These are phyloP conservation scores for Rhizopus delemar DNA, from an alignment of 371 early-diverging fungal genomes.

Conservation along the genomic window DNA sequence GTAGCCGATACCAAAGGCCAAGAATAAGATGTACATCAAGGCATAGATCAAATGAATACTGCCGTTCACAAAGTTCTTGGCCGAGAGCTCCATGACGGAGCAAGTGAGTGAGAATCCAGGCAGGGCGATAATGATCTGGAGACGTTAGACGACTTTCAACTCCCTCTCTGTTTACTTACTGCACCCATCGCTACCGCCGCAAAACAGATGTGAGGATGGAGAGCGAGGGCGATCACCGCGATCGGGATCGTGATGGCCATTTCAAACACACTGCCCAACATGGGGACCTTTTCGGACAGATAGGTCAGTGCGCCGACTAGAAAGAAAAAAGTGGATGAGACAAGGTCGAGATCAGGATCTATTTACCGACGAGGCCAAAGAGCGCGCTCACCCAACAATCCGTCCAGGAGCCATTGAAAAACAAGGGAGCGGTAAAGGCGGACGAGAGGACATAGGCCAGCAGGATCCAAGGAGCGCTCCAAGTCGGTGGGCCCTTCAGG, in stretches of 20 bases:
- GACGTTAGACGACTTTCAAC: background rate
- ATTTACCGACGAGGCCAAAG: conserved; percentile 53
- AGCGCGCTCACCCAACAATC: conserved; percentile 61
- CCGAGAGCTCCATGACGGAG: conserved; percentile 77
- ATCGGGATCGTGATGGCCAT: conserved; percentile 61
- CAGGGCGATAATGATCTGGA: conserved; percentile 59
- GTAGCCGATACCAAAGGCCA: conserved; percentile 75
- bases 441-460: conserved; percentile 59
- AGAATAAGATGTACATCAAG: conserved; percentile 71
- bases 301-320: conserved; percentile 59
- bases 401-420: conserved; percentile 67
- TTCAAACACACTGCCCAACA: conserved; percentile 67
- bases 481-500: conserved; percentile 50
- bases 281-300: conserved; percentile 60
- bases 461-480: conserved; percentile 49
- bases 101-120: conserved; percentile 74
- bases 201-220: conserved; percentile 54
- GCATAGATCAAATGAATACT: conserved; percentile 74
- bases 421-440: conserved; percentile 61
- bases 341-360: background rate
- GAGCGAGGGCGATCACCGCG: conserved; percentile 58
- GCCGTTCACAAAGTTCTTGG: conserved; percentile 82
- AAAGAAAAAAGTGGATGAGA: background rate
- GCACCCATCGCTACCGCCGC: conserved; percentile 61
- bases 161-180: conserved; percentile 15